A percentile compares a stretch with the other conserved stretches of the same genome.
phyloP scores from a whole-genome alignment of 495 filamentous ascomycete species.

The Aspergillus homomorphus region DNA sequence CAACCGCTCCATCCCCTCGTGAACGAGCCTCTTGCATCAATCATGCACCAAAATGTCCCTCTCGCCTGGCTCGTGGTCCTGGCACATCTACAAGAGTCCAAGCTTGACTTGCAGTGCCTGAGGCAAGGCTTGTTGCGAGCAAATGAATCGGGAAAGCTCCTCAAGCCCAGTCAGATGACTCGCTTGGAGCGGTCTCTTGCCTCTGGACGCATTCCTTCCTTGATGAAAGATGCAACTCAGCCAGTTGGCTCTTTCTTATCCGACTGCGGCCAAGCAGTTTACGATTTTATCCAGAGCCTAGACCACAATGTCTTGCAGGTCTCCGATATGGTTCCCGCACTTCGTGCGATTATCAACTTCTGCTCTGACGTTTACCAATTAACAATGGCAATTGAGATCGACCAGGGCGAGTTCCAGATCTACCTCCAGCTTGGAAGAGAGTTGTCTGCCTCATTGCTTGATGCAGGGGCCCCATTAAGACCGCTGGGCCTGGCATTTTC shows the following conservation, averaged over 20 bases:
- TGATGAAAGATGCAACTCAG: slow-evolving; percentile 65
- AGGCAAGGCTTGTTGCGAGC: slow-evolving; percentile 34
- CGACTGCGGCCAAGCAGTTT: slow-evolving; percentile 39
- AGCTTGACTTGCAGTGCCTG: slow-evolving; percentile 38
- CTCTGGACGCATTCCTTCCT: slow-evolving; percentile 52
- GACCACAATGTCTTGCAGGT: slow-evolving; percentile 26
- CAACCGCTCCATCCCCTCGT: slow-evolving; percentile 45
- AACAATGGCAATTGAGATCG: slow-evolving; percentile 40
- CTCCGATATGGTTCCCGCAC: slow-evolving; percentile 27
- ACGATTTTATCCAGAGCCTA: slow-evolving; percentile 38
- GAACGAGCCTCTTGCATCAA: slow-evolving; percentile 41
- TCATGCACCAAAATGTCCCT: slow-evolving; percentile 25
- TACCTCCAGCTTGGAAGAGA: slow-evolving; percentile 47
- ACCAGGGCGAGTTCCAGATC: slow-evolving; percentile 55
- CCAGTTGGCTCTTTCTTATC: slow-evolving; percentile 46
- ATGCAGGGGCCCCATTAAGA: slow-evolving; percentile 23
- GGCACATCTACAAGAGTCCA: slow-evolving; percentile 40
- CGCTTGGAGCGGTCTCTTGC: slow-evolving; percentile 66
- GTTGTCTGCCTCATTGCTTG: slow-evolving; percentile 31
- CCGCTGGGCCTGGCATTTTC: slow-evolving; percentile 36
- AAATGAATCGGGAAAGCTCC: slow-evolving; percentile 34
- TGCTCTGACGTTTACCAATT: slow-evolving; percentile 57
- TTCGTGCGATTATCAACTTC: slow-evolving; percentile 50
- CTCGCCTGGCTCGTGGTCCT: slow-evolving; percentile 28
- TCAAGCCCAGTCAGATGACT: slow-evolving; percentile 62